Base-by-base conservation (phyloP, 768 basidiomycete genomes). In the Candolleomyces aberdarensis region DNA sequence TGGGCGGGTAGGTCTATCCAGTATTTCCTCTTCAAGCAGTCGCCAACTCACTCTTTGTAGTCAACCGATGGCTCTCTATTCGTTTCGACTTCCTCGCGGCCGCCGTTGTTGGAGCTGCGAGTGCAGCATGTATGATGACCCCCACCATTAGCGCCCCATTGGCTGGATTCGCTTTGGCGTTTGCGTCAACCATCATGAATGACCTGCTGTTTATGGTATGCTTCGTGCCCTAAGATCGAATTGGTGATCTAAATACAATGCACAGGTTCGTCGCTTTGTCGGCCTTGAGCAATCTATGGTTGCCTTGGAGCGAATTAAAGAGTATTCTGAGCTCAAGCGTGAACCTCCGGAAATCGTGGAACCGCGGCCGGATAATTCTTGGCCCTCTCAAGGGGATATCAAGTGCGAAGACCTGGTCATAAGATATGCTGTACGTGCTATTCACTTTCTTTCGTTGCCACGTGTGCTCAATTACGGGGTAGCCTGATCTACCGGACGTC, bases 231-330 rank as follows among this genome's bases (percentile, higher is more conserved):
- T 41, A 36, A 15, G 5, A 26, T 36, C 31, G 17, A 32, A 8
- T 13, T 53, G 4, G 52, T 59, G 22, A 48, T 3, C 17, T 43
- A 43, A 15, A 60, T 13, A 40, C 57, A 44, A 19, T 57, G 22
- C 58, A 48, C 61, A 81, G 79, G 86, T 93, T 52, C 83, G 91
- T 55, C 83, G 92, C 49, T 94, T 93, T 63, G 93, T 96, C 31
- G 85, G 90, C 19, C 77, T 96, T 19, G 94, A 97, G 69, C 94
- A 97, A 72, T 90, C 90, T 13, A 94, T 97, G 93, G 89, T 93
- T 64, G 88, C 91, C 36, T 75, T 94, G 40, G 94, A 96, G 71
- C 88, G 95, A 56, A 85, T 96, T 71, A 94, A 94, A 70, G 95
- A 96, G 75, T 96, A 90, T 70, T 89, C 93, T 4, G 91, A 94